Base-by-base conservation (phyloP, 2,329 filamentous ascomycete species). In the Alternaria gansuensis region DNA sequence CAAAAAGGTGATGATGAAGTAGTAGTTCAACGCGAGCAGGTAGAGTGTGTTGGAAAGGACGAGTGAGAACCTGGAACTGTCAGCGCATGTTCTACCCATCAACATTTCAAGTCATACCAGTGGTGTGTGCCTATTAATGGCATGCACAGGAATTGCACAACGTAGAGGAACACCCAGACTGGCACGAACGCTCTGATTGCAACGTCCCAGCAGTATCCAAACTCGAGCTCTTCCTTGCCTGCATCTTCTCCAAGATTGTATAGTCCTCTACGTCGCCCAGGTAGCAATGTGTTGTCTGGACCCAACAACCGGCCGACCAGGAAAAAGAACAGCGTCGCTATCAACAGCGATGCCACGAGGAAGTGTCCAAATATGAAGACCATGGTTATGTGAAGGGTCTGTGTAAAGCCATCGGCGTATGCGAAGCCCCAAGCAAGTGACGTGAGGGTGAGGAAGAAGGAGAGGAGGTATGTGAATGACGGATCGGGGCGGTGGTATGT, bases 131-230 rank as follows among this genome's bases (percentile, higher is more conserved):
- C 81, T 40, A 86, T 79, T 39, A 89, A 75, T 21, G 88, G 88
- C 77, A 90, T 87, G 59, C 89, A 82, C 40, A 90, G 76, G 73
- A 89, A 90, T 68, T 90, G 88, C 39, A 89, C 77, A 46, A 89
- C 86, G 65, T 89, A 88, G 26, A 90, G 80, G 69, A 88, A 87
- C 26, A 88, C 81, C 81, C 88, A 90, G 4, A 89, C 81, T 0
- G 88, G 87, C 65, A 90, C 87, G 75, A 89, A 90, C 0, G 87
- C 87, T 36, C 88, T 82, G 37, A 88, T 90, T 0, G 86, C 84
- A 21, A 88, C 88, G 78, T 90, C 88, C 77, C 89, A 90, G 74
- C 88, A 90, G 72, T 90, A 90, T 52, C 88, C 88, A 77, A 90
- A 90, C 70, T 90, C 88, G 61, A 90, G 75, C 59, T 84, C 84